phyloP scores from a whole-genome alignment of 768 basidiomycete species.

The Suillus subaureus region DNA sequence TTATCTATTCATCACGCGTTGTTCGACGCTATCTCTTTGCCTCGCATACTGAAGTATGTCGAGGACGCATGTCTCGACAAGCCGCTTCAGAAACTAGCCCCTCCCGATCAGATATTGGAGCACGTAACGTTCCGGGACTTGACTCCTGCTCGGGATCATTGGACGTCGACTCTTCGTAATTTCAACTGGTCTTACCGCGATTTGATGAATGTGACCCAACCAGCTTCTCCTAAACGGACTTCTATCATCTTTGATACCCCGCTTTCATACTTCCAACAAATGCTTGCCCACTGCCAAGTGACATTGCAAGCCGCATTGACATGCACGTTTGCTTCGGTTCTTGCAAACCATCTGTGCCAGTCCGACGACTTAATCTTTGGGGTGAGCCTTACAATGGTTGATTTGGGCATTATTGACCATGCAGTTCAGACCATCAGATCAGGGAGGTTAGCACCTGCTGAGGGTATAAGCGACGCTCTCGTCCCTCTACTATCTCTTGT shows the following conservation, averaged over 20 bases:
- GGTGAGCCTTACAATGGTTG: slow-evolving; percentile 23
- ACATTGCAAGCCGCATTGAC: slow-evolving; percentile 36
- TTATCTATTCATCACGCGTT: slow-evolving; percentile 38
- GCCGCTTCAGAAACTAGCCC: slow-evolving; percentile 13
- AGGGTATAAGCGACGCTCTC: slow-evolving; percentile 24
- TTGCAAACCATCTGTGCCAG: slow-evolving; percentile 25
- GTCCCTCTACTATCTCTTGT: slow-evolving; percentile 32
- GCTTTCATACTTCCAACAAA: slow-evolving; percentile 22
- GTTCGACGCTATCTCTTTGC: slow-evolving; percentile 35
- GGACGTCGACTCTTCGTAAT: slow-evolving; percentile 23
- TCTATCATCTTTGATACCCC: slow-evolving; percentile 16
- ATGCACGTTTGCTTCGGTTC: slow-evolving; percentile 29
- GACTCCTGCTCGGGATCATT: slow-evolving; percentile 23
- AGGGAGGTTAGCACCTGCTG: slow-evolving; percentile 30
- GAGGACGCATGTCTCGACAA: slow-evolving; percentile 23
- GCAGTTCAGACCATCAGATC: slow-evolving; percentile 32
- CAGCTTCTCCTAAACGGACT: slow-evolving; percentile 16
- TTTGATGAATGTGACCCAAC: slow-evolving; percentile 6
- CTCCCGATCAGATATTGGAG: slow-evolving; percentile 25
- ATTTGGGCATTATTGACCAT: neutral
- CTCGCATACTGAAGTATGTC: slow-evolving; percentile 30
- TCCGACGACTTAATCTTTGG: slow-evolving; percentile 34
- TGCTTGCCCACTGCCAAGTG: slow-evolving; percentile 25
- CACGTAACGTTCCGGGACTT: slow-evolving; percentile 19
- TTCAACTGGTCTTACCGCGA: slow-evolving; percentile 23